Percentiles rank a stretch among this genome's conserved stretches.
These are phyloP conservation scores for Cercospora beticola DNA, from an alignment of 2,329 filamentous ascomycete species.

Conservation along the genomic window DNA sequence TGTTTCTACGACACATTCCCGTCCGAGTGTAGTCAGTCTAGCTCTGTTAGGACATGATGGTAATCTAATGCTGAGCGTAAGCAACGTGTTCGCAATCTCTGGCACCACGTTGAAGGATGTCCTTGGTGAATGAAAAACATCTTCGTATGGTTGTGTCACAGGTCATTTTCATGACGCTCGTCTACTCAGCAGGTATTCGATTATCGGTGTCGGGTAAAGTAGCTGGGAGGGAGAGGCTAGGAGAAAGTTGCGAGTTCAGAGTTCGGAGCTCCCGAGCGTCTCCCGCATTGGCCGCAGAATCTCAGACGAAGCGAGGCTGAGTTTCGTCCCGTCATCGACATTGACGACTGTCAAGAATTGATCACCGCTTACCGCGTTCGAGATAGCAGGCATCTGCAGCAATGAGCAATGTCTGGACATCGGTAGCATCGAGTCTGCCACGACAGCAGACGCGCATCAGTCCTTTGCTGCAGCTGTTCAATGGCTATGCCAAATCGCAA, in stretches of 20 bases:
- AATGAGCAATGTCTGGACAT: constrained; percentile 39
- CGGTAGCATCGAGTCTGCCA: constrained; percentile 33
- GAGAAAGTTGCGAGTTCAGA: background rate
- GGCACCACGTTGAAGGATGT: too few relatives aligned
- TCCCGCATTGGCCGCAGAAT: constrained; percentile 1
- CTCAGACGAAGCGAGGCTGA: background rate
- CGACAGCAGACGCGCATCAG: constrained; percentile 21
- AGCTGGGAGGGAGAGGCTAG: background rate
- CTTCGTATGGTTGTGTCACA: background rate
- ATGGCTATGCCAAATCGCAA: constrained; percentile 30
- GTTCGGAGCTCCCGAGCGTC: background rate
- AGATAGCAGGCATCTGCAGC: background rate
- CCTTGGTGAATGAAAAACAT: background rate
- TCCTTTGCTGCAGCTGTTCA: constrained; percentile 34
- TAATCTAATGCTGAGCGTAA: background rate
- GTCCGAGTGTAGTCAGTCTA: background rate
- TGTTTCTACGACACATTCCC: background rate
- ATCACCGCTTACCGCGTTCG: background rate
- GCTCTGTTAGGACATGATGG: background rate
- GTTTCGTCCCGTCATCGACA: constrained; percentile 1
- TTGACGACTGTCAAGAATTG: background rate
- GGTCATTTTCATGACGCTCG: background rate
- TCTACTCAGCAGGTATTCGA: background rate
- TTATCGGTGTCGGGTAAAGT: background rate
- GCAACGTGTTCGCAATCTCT: background rate